Evolutionary conservation across 192 early-diverging fungal species (phyloP), one percentile per base, ranked within the genome.

Genomic region (Umbelopsis sp.): DNA sequence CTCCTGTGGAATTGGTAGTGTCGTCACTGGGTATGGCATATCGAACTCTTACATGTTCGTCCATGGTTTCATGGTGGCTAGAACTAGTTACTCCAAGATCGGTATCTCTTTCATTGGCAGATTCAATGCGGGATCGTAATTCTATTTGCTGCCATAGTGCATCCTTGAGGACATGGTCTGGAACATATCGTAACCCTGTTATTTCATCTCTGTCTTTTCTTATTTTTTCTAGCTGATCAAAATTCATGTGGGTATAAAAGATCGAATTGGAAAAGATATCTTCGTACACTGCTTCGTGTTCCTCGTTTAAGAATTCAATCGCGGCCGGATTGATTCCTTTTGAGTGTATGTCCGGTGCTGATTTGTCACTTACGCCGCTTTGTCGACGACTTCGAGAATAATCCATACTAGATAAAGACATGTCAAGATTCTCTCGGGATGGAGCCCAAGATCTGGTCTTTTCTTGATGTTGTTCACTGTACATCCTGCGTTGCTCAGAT

Each of bases 131-230:
- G 12, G 76, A 65, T 45, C 84, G 74, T 16, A 88, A 34, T 25
- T 85, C 82, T 3, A 81, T 71, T 51, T 88, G 86, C 7, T 83
- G 75, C 85, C 86, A 88, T 17, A 88, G 49, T 1, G 86, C 85
- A 26, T 86, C 79, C 22, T 82, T 80, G 16, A 85, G 21, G 14
- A 83, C 45, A 29, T 78, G 24, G 0, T 81, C 69, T 10, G 74
- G 73, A 0, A 79, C 77, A 1, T 85, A 77, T 1, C 80, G 62
- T 0, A 59, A 16, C 6, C 59, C 65, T 8, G 79, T 82, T 17
- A 76, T 38, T 5, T 76, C 73, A 44, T 88, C 82, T 26, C 49
- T 50, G 51, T 86, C 85, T 7, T 66, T 45, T 38, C 69, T 56
- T 49, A 88, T 83, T 4, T 43, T 34, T n/a, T 78, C 77, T 7